A percentile compares a stretch with the other conserved stretches of the same genome.
Evolutionary conservation across 1,284 basidiomycete species (phyloP).

Genomic region (Fomitiporia mediterranea): DNA sequence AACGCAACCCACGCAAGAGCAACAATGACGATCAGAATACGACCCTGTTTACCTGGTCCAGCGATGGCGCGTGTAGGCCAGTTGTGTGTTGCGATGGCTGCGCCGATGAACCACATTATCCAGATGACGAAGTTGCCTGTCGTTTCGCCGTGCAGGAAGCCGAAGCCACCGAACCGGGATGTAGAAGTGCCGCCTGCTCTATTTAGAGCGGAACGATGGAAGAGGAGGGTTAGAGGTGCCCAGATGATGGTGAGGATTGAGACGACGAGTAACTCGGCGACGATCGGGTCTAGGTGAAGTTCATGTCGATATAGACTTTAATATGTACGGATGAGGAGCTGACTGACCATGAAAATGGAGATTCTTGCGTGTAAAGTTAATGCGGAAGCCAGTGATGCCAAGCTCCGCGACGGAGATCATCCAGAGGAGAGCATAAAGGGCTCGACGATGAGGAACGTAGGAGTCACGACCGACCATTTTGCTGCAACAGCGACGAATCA

Average conservation of each 20-base stretch:
- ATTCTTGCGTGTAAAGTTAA: constrained; percentile 22
- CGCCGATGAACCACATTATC: constrained; percentile 21
- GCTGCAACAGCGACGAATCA: too few species aligned
- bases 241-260: constrained; percentile 20
- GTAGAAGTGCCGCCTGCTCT: not conserved
- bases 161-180: not conserved
- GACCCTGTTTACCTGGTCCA: constrained; percentile 9
- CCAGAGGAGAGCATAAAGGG: constrained; percentile 10
- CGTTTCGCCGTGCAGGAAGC: constrained; percentile 11
- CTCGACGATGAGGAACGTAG: not conserved
- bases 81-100: constrained; percentile 17
- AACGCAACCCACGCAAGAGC: constrained; percentile 19
- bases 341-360: constrained; percentile 3
- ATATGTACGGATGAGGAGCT: not conserved
- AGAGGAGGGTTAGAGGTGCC: constrained; percentile 41
- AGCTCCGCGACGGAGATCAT: constrained; percentile 10
- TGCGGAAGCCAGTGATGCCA: constrained; percentile 17
- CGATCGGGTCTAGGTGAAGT: constrained; percentile 5
- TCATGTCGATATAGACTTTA: not conserved
- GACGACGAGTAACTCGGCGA: constrained; percentile 18
- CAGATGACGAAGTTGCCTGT: constrained; percentile 14
- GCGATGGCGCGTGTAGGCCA: constrained; percentile 9
- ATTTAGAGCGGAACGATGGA: not conserved
- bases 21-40: constrained; percentile 13
- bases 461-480: not conserved